phyloP scores from a whole-genome alignment of 2,329 filamentous ascomycete species.

The Fonsecaea pedrosoi region DNA sequence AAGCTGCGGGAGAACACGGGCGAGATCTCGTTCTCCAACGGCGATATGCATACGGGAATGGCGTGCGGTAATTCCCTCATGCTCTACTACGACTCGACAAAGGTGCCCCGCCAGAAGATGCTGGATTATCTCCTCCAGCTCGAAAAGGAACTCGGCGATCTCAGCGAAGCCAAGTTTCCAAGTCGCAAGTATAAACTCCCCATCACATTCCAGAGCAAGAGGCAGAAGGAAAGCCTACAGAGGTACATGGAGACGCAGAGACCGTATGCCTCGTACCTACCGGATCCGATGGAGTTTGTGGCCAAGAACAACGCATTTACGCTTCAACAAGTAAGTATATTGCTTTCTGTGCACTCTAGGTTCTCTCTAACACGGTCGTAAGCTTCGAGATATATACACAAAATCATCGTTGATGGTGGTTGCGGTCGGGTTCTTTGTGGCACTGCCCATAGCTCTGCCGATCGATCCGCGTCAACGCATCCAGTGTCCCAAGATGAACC shows the following conservation, averaged over 20 bases:
- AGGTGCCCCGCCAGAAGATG: constrained; percentile 48
- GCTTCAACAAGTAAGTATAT: constrained; percentile 46
- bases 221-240: constrained; percentile 58
- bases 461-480: constrained; percentile 62
- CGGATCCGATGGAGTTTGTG: constrained; percentile 66
- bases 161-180: constrained; percentile 51
- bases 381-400: constrained; percentile 60
- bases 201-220: constrained; percentile 50
- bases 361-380: constrained; percentile 39
- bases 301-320: constrained; percentile 62
- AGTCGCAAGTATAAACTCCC: constrained; percentile 55
- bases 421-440: constrained; percentile 63
- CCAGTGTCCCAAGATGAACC: constrained; percentile 63
- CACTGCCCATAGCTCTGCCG: constrained; percentile 60
- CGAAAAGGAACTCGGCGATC: constrained; percentile 50
- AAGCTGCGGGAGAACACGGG: constrained; percentile 48
- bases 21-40: constrained; percentile 47
- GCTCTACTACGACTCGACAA: constrained; percentile 55
- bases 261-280: constrained; percentile 66
- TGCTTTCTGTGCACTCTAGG: no score
- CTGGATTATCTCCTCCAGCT: constrained; percentile 47
- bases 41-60: constrained; percentile 58
- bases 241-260: constrained; percentile 69
- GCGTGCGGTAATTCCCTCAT: constrained; percentile 56
- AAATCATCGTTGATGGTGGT: constrained; percentile 60